Base-by-base conservation (phyloP, 179 eudicot species). In the Actinidia chinensis region DNA sequence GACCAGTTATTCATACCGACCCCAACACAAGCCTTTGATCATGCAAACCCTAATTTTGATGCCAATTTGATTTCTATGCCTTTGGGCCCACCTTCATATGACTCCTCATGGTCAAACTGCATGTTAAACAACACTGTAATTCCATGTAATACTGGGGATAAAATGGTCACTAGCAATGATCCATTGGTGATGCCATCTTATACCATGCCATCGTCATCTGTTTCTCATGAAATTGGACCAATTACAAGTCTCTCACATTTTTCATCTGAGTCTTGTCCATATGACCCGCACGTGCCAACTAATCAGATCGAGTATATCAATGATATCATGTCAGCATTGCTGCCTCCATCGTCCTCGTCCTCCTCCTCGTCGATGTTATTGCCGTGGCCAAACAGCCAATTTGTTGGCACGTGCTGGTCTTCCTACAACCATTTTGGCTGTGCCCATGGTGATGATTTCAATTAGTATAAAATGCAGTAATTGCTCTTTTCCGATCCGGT, bases 1-100 rank as follows among this genome's bases (percentile, higher is more conserved):
- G 66, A 72, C 36, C 83, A 77, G 14, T 13, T 15, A 1, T 72
- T 55, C 76, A 47, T 60, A 8, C 75, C 68, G 0, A 67, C 63
- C 52, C 80, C 74, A 79, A 47, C 43, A 18, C 83, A 80, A 66
- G 59, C 80, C 67, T 76, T 79, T 75, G 83, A 55, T 70, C 74
- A 67, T 23, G 48, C 60, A 36, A 36, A 36, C 40, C 40, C 40
- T 33, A 68, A 40, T 68, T 78, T 64, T 44, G 74, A 78, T 52
- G 58, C 75, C 63, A 74, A 68, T 78, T 50, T 59, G 58, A 47
- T 77, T 22, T 18, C 65, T 66, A n/a, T 47, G 6, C 71, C 63
- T n/a, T 18, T 78, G 44, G 81, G 78, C 72, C 68, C 63, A 56
- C 40, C 76, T 58, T 59, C 75, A 67, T 59, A 73, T 67, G 81